Evolutionary conservation across 257 asterid species (phyloP).

Genomic region (Marsdenia floribunda): DNA sequence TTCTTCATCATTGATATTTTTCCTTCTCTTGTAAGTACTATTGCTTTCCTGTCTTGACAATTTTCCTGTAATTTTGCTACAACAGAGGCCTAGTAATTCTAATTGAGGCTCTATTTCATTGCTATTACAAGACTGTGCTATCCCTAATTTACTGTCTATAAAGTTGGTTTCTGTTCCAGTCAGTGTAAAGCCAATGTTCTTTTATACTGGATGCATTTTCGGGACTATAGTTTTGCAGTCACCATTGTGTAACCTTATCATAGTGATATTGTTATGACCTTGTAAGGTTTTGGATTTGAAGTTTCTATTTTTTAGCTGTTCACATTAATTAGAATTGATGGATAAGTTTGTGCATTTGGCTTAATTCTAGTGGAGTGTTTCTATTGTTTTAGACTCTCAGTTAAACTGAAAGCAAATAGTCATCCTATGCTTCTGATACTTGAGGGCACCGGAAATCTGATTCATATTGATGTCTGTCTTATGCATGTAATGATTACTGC

Average conservation of each 20-base stretch:
- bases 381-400: neutral
- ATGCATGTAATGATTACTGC: neutral
- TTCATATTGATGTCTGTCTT: neutral
- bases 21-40: neutral
- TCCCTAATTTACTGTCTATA: neutral
- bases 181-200: neutral
- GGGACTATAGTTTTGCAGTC: neutral
- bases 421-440: neutral
- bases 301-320: neutral
- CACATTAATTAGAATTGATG: neutral
- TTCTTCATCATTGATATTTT: neutral
- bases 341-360: neutral
- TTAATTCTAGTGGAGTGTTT: no score
- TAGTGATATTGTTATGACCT: neutral
- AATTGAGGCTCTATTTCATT: neutral
- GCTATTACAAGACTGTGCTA: neutral
- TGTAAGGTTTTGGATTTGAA: constrained; percentile 4
- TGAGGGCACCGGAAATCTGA: neutral
- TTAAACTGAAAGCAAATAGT: neutral
- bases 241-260: neutral
- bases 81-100: neutral
- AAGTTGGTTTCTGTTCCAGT: neutral
- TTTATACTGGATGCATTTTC: neutral
- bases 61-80: neutral
- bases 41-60: neutral